Evolutionary conservation across 805 yeast genomes (phyloP).

Genomic region (Metschnikowia gruessii): DNA sequence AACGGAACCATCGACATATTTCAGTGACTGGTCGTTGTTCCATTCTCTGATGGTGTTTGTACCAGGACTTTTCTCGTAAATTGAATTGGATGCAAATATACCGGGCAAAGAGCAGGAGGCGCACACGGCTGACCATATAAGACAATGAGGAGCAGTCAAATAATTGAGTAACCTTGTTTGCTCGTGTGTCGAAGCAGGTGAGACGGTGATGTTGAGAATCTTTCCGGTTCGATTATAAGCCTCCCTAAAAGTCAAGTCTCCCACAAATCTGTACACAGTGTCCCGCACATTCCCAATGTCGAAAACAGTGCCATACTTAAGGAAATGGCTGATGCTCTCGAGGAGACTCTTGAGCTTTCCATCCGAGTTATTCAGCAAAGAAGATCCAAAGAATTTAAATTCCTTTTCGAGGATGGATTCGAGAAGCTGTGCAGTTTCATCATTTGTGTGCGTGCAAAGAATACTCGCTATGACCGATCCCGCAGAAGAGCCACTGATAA

Average conservation of each 20-base stretch:
- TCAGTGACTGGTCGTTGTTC: conserved; percentile 68
- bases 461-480: conserved; percentile 94
- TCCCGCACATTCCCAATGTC: conserved; percentile 67
- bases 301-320: conserved; percentile 87
- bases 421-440: conserved; percentile 60
- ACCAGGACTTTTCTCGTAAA: conserved; percentile 75
- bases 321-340: conserved; percentile 46
- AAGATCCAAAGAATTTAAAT: conserved; percentile 47
- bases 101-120: conserved; percentile 95
- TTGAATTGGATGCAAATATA: conserved; percentile 79
- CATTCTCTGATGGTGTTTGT: conserved; percentile 77
- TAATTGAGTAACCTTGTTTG: conserved; percentile 82
- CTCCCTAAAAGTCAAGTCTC: conserved; percentile 89
- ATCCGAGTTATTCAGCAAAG: conserved; percentile 30
- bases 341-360: conserved; percentile 49
- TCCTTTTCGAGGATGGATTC: conserved; percentile 57
- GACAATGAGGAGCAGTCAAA: conserved; percentile 75
- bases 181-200: conserved; percentile 87
- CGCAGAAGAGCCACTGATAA: conserved; percentile 91
- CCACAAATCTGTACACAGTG: conserved; percentile 76
- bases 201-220: conserved; percentile 90
- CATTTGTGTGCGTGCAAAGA: conserved; percentile 73
- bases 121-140: conserved; percentile 86
- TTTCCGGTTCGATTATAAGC: conserved; percentile 93
- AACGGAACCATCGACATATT: conserved; percentile 94